Base-by-base conservation (phyloP, 2,329 filamentous ascomycete genomes). In the Talaromyces amestolkiae region DNA sequence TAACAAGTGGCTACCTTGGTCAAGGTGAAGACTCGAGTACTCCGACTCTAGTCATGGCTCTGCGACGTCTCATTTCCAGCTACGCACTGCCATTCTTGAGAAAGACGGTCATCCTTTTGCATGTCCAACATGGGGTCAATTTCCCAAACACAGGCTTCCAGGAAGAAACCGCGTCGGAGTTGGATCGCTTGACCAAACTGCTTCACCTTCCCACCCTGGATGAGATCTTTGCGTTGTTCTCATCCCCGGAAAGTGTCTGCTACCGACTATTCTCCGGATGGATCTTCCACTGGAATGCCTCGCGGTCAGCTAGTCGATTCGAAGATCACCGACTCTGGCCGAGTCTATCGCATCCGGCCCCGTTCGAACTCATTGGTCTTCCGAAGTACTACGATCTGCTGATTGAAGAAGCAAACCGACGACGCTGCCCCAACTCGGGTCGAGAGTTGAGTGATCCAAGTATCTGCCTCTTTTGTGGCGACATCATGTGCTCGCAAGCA, bases 401-500 rank as follows among this genome's bases (percentile, higher is more conserved):
- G 43, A 96, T 97, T 66, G 94, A 97, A 73, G 93, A 96, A 78
- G 92, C 92, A 31, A 94, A 95, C 70, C 89, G 88, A 69, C 84
- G 90, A 61, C 88, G 86, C 59, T 99, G 95, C 73, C 93, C 93
- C 0, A 96, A 89, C 1, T 97, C 92, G 1, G 93, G 93, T 69
- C 96, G 95, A 75, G 94, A 97, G 71, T 81, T 99, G 60, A 90
- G 89, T 2, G 96, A 99, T 76, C 93, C 95, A 0, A 91, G 91
- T 69, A 87, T 99, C 43, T 99, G 95, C 74, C 85, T 99, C 45
- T 92, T 97, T 80, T 99, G 95, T 74, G 94, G 95, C 39, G 93
- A 93, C n/a, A 92, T 99, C 47, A 94, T 97, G 78, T 99, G 95
- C 79, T 92, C 91, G 10, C 95, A 99, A 81, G 92, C 91, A 54